phyloP scores from a whole-genome alignment of 2,329 filamentous ascomycete genomes.

The Uncinocarpus reesii region DNA sequence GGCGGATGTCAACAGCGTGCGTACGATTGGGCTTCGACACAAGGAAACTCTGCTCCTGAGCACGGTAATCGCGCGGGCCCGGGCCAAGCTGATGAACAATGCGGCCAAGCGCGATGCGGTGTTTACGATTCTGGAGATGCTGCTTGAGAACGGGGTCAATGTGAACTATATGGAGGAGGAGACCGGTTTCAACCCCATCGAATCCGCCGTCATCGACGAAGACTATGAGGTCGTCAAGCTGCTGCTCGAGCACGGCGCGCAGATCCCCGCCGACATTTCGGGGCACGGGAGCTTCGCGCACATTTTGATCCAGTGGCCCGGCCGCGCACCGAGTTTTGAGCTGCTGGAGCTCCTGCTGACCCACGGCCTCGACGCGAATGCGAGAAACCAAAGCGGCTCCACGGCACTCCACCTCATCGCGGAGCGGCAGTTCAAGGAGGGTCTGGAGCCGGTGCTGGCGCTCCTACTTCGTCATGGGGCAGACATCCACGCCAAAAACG shows the following conservation, averaged over 20 bases:
- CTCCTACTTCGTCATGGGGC: not conserved
- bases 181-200: too few relatives aligned
- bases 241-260: not conserved
- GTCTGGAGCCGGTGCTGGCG: not conserved
- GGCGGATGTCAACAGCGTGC: not conserved
- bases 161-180: too few relatives aligned
- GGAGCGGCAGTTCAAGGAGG: not conserved
- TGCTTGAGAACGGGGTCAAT: too few relatives aligned
- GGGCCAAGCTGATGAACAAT: too few relatives aligned
- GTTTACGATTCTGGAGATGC: too few relatives aligned
- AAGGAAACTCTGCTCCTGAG: not conserved
- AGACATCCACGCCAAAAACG: not conserved
- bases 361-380: not conserved
- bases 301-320: not conserved
- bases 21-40: not conserved
- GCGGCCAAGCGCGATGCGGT: too few relatives aligned
- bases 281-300: not conserved
- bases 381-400: too few relatives aligned
- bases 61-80: not conserved
- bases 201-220: too few relatives aligned
- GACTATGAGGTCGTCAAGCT: not conserved
- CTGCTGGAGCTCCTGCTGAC: not conserved
- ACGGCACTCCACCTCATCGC: not conserved
- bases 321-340: not conserved
- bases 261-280: not conserved